phyloP scores from a whole-genome alignment of 2,329 filamentous ascomycete genomes.

The Paraphoma sp. region DNA sequence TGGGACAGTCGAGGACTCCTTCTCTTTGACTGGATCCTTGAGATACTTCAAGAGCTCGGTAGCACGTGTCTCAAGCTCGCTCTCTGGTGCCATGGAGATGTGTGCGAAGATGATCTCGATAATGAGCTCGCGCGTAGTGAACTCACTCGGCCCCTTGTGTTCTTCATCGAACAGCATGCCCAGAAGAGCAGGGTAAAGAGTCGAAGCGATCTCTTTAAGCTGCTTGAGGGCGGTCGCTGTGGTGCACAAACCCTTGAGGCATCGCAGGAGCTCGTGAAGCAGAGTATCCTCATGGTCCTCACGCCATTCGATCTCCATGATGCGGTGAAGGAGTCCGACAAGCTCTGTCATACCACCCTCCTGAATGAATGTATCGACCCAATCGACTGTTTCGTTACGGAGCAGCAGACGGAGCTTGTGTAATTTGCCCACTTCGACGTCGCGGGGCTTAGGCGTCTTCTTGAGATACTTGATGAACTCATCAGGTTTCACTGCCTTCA shows the following conservation, averaged over 20 bases:
- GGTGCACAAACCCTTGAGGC: slow-evolving; percentile 92
- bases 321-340: slow-evolving; percentile 83
- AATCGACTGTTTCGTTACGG: slow-evolving; percentile 92
- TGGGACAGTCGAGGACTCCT: slow-evolving; percentile 76
- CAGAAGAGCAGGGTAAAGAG: slow-evolving; percentile 84
- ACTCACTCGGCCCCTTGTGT: slow-evolving; percentile 96
- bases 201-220: slow-evolving; percentile 77
- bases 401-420: slow-evolving; percentile 90
- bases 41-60: slow-evolving; percentile 79
- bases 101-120: slow-evolving; percentile 89
- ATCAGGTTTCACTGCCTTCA: slow-evolving; percentile 74
- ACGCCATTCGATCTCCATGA: slow-evolving; percentile 95
- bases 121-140: slow-evolving; percentile 89
- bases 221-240: slow-evolving; percentile 85
- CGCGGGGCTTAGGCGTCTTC: slow-evolving; percentile 80
- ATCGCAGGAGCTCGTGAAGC: slow-evolving; percentile 89
- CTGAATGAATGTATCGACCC: slow-evolving; percentile 91
- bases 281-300: slow-evolving; percentile 96
- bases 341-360: slow-evolving; percentile 93
- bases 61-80: slow-evolving; percentile 72
- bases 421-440: slow-evolving; percentile 90
- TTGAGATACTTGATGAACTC: slow-evolving; percentile 88
- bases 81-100: slow-evolving; percentile 66
- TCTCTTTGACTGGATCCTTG: slow-evolving; percentile 74
- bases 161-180: slow-evolving; percentile 96